A percentile compares a stretch with the other conserved stretches of the same genome.
These are phyloP conservation scores for Aristolochia fimbriata DNA, from an alignment of 164 flowering plant species.

Conservation along the genomic window DNA sequence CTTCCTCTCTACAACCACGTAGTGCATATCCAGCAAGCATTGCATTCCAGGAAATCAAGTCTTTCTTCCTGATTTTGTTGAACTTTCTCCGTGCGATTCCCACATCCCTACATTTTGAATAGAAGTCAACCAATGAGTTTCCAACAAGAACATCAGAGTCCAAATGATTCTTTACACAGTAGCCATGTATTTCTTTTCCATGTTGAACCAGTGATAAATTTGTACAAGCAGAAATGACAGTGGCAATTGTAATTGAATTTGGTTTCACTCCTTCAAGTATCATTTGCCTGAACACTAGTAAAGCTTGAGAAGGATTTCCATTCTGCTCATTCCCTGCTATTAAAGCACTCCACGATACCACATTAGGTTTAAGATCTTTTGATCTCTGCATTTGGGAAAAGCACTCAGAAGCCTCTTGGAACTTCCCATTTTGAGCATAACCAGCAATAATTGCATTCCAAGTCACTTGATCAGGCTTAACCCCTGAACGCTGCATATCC, in stretches of 20 bases:
- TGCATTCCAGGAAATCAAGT: constrained; percentile 25
- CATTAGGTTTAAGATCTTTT: constrained; percentile 19
- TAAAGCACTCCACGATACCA: constrained; percentile 32
- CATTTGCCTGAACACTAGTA: constrained; percentile 27
- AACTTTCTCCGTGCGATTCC: constrained; percentile 18
- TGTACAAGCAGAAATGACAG: constrained; percentile 32
- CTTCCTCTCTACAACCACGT: constrained; percentile 17
- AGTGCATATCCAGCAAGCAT: constrained; percentile 27
- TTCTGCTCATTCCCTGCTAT: constrained; percentile 28
- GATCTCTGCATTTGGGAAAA: constrained; percentile 14
- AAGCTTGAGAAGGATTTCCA: constrained; percentile 18
- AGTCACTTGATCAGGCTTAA: constrained; percentile 28
- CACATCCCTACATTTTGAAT: constrained; percentile 19
- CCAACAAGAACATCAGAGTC: constrained; percentile 22
- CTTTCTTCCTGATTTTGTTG: constrained; percentile 13
- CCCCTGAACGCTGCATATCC: constrained; percentile 22
- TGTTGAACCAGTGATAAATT: constrained; percentile 17
- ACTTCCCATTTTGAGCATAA: constrained; percentile 26
- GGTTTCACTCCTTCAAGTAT: constrained; percentile 20
- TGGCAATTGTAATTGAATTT: constrained; percentile 26
- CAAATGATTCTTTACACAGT: constrained; percentile 21
- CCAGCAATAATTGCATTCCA: constrained; percentile 33
- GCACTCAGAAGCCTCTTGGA: constrained; percentile 21
- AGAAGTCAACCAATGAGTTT: constrained; percentile 24
- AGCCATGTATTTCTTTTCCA: constrained; percentile 30